These are phyloP conservation scores for Papiliotrema terrestris DNA, from an alignment of 1,284 basidiomycete species.

Conservation along the genomic window DNA sequence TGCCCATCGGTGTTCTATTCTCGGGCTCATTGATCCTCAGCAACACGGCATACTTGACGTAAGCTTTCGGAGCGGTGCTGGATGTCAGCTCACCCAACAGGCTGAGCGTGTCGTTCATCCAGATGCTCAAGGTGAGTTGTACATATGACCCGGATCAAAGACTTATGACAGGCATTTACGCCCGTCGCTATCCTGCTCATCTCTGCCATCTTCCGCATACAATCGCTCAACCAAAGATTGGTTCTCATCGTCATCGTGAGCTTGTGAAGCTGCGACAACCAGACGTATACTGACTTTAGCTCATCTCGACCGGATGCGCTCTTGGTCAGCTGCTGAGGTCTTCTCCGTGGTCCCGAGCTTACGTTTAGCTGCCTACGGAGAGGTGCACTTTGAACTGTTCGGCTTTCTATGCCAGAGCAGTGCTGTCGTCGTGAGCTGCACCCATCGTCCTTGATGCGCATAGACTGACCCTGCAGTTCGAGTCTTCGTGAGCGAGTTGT, in stretches of 20 bases:
- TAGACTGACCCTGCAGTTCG: constrained; percentile 40
- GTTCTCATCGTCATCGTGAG: constrained; percentile 65
- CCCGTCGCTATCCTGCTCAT: constrained; percentile 92
- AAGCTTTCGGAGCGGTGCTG: too few relatives aligned
- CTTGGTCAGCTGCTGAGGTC: constrained; percentile 58
- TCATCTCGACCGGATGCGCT: constrained; percentile 87
- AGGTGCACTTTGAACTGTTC: constrained; percentile 75
- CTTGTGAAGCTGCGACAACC: constrained; percentile 53
- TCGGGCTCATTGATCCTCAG: constrained; percentile 86
- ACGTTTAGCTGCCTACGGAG: constrained; percentile 59
- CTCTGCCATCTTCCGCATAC: constrained; percentile 79
- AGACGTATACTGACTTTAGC: constrained; percentile 51
- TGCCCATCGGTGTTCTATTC: constrained; percentile 90
- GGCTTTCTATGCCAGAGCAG: constrained; percentile 81
- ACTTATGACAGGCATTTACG: constrained; percentile 69
- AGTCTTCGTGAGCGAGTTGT: constrained; percentile 33
- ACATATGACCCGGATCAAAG: neutral
- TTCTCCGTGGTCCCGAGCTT: constrained; percentile 5
- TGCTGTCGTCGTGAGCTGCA: constrained; percentile 57
- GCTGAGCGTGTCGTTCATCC: constrained; percentile 90
- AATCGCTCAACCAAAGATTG: constrained; percentile 75
- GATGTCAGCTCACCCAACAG: constrained; percentile 51
- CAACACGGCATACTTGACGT: constrained; percentile 84
- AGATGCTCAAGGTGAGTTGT: constrained; percentile 83
- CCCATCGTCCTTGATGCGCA: too few relatives aligned